Conservation (phyloP, 129 eudicot genomes). For the Tanacetum coccineum region DNA sequence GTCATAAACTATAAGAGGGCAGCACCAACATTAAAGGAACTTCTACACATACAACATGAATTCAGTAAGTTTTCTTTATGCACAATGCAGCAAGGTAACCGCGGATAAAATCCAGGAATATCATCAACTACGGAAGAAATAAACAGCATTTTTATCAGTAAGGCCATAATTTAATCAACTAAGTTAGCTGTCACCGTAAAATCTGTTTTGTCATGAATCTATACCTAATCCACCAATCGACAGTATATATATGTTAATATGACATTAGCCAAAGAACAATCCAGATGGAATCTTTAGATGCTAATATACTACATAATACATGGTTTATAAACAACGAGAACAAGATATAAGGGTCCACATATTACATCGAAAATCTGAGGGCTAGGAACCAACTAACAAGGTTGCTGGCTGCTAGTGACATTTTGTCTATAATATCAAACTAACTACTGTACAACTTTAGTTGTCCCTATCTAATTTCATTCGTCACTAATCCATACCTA, state of each 20-base stretch:
- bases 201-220: constrained; percentile 6
- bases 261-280: constrained; percentile 6
- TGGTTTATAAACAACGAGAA: neutral
- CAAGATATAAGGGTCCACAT: constrained; percentile 23
- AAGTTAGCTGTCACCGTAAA: constrained; percentile 14
- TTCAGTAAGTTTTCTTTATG: constrained; percentile 9
- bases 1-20: too few relatives aligned
- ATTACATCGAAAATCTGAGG: constrained; percentile 3
- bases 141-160: constrained; percentile 15
- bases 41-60: too few relatives aligned
- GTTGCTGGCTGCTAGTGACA: constrained; percentile 21
- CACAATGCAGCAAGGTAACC: constrained; percentile 5
- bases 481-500: constrained; percentile 12
- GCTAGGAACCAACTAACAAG: constrained; percentile 13
- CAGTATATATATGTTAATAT: neutral
- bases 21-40: too few relatives aligned
- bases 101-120: neutral
- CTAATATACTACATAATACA: constrained; percentile 13
- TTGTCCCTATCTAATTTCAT: constrained; percentile 11
- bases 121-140: neutral
- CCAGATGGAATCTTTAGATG: neutral
- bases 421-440: constrained; percentile 20
- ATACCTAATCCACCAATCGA: neutral
- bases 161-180: constrained; percentile 3
- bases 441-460: constrained; percentile 26